Evolutionary conservation across 495 filamentous ascomycete species (phyloP), one percentile per base, ranked within the genome.

Genomic region (Penicillium waksmanii): DNA sequence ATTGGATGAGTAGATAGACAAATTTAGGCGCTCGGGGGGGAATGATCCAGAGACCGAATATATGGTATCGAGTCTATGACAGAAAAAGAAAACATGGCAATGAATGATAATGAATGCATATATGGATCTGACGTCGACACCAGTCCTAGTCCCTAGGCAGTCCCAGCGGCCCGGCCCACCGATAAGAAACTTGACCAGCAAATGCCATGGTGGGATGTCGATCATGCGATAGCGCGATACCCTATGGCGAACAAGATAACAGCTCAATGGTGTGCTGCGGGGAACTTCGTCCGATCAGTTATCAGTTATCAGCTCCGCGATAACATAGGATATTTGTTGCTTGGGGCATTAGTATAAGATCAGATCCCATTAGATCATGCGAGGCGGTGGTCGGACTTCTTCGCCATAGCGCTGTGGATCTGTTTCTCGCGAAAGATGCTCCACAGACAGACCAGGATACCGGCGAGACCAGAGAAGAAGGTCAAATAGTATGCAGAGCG

Each of bases 401-500:
- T 71, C 43, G 53, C 66, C 25, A 56, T 49, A 2, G 56, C 44
- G 1, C 60, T 57, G 52, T 75, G 70, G 21, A 76, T 61, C 55
- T 61, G 70, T 27, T 75, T 76, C 62, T 93, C 89, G 57, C 87
- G 85, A 66, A 86, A 76, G 62, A 97, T 97, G 55, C 86, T 88
- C 84, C 85, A 90, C 31, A 96, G 66, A 53, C 87, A 88, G 13
- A 93, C 81, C 0, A 76, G 64, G 3, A 96, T 73, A 2, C 89
- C 95, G 4, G 88, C 61, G 13, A 90, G 64, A 52, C 90, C 93
- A 0, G 90, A 87, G 34, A 82, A 79, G 21, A 96, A 82, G n/a
- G 94, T 97, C 42, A 94, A 81, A 57, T 81, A 87, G 66, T 97
- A 98, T 3, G 94, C 93, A 13, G 84, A 75, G 38, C 79, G 77